Percentiles rank a stretch among this genome's conserved stretches.
These are phyloP conservation scores for Cystobasidium pallidum DNA, from an alignment of 1,284 basidiomycete genomes.

Conservation along the genomic window DNA sequence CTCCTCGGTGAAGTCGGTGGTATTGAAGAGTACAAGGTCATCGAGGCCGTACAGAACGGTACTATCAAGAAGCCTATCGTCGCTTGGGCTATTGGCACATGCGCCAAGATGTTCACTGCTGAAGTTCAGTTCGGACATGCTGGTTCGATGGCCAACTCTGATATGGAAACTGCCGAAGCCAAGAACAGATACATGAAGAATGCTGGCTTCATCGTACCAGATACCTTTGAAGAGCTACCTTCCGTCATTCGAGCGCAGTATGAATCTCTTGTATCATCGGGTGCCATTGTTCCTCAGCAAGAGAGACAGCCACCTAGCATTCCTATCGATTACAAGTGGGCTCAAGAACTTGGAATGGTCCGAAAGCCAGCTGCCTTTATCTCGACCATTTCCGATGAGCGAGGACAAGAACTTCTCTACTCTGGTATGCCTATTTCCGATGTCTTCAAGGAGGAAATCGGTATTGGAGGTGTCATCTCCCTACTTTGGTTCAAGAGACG, in stretches of 20 bases:
- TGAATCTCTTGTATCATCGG: conserved; percentile 74
- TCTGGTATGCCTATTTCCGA: conserved; percentile 99
- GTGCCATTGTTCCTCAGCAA: conserved; percentile 70
- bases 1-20: conserved; percentile 98
- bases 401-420: conserved; percentile 96
- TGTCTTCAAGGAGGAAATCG: conserved; percentile 97
- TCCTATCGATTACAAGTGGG: conserved; percentile 99
- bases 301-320: conserved; percentile 93
- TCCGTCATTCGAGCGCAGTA: conserved; percentile 81
- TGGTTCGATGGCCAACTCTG: conserved; percentile 96
- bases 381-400: conserved; percentile 99
- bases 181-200: conserved; percentile 96
- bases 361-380: conserved; percentile 99
- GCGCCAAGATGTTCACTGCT: conserved; percentile 99
- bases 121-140: conserved; percentile 99
- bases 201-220: conserved; percentile 94
- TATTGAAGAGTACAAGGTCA: conserved; percentile 98
- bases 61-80: conserved; percentile 97
- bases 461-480: conserved; percentile 93
- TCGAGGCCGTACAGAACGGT: conserved; percentile 93
- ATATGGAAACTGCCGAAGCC: conserved; percentile 93
- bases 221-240: conserved; percentile 96
- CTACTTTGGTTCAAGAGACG: conserved; percentile 98
- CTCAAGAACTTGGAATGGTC: conserved; percentile 92
- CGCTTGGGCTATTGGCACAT: conserved; percentile 99